Evolutionary conservation across 129 eudicot genomes (phyloP).

Genomic region (Heracleum sosnowskyi): DNA sequence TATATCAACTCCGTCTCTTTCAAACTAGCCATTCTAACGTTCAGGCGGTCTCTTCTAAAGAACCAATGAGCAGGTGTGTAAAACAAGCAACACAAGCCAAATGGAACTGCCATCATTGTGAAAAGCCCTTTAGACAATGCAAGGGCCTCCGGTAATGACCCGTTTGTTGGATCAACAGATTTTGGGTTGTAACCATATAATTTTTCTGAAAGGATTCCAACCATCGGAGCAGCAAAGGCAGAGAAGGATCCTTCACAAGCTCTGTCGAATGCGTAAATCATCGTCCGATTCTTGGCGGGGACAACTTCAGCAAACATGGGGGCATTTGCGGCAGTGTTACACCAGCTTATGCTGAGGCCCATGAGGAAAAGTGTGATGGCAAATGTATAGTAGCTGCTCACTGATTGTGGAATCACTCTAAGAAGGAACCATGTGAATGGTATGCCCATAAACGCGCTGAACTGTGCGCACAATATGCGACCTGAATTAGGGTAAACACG

Average conservation of each 20-base stretch:
- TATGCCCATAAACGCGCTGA: conserved; percentile 89
- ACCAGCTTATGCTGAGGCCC: conserved; percentile 95
- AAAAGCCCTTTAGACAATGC: conserved; percentile 85
- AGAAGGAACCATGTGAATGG: conserved; percentile 88
- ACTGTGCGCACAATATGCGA: conserved; percentile 85
- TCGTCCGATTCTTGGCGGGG: conserved; percentile 86
- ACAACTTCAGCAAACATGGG: conserved; percentile 98
- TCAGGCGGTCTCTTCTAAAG: conserved; percentile 69
- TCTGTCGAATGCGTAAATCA: conserved; percentile 93
- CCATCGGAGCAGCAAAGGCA: conserved; percentile 89
- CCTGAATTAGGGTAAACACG: conserved; percentile 73
- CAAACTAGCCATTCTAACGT: conserved; percentile 47
- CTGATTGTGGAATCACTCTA: conserved; percentile 59
- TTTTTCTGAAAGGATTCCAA: conserved; percentile 80
- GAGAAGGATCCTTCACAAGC: conserved; percentile 90
- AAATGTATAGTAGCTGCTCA: conserved; percentile 47
- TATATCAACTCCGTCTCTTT: conserved; percentile 72
- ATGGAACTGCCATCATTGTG: conserved; percentile 92
- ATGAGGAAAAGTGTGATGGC: conserved; percentile 68
- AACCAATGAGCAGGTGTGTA: conserved; percentile 75
- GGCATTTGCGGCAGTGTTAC: conserved; percentile 70
- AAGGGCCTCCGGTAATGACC: conserved; percentile 66
- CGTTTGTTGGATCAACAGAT: conserved; percentile 51
- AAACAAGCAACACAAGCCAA: conserved; percentile 79
- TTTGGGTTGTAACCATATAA: conserved; percentile 77